These are phyloP conservation scores for Wilcoxina mikolae DNA, from an alignment of 495 filamentous ascomycete species.

Conservation along the genomic window DNA sequence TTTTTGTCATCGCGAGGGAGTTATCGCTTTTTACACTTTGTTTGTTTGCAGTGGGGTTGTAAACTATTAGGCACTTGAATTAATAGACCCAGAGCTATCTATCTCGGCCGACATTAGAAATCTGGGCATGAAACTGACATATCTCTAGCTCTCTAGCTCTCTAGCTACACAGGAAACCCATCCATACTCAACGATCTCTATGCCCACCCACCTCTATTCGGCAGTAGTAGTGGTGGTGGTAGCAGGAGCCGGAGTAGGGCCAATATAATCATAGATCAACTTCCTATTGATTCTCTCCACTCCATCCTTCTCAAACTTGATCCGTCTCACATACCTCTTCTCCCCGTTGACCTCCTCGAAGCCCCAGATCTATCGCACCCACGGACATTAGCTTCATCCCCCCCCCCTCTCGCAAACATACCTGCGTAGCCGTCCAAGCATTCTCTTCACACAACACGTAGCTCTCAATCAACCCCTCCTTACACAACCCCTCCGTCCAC, in stretches of 20 bases:
- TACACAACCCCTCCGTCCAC: constrained; percentile 37
- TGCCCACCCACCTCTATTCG: too few relatives aligned
- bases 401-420: constrained; percentile 2
- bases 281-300: constrained; percentile 47
- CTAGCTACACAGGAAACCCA: too few relatives aligned
- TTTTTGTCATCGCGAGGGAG: too few relatives aligned
- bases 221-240: too few relatives aligned
- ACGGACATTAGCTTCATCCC: neutral
- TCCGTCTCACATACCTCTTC: constrained; percentile 44
- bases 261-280: constrained; percentile 56
- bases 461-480: constrained; percentile 40
- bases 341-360: constrained; percentile 44
- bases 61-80: too few relatives aligned
- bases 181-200: too few relatives aligned
- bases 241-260: neutral
- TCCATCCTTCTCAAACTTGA: constrained; percentile 40
- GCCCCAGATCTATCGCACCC: constrained; percentile 41
- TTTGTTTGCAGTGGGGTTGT: too few relatives aligned
- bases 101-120: too few relatives aligned
- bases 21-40: too few relatives aligned
- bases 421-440: constrained; percentile 48
- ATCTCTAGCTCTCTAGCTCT: too few relatives aligned
- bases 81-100: too few relatives aligned
- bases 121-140: too few relatives aligned
- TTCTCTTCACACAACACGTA: constrained; percentile 40